phyloP scores from a whole-genome alignment of 345 rosid species.

The Lenwebbia sp. region DNA sequence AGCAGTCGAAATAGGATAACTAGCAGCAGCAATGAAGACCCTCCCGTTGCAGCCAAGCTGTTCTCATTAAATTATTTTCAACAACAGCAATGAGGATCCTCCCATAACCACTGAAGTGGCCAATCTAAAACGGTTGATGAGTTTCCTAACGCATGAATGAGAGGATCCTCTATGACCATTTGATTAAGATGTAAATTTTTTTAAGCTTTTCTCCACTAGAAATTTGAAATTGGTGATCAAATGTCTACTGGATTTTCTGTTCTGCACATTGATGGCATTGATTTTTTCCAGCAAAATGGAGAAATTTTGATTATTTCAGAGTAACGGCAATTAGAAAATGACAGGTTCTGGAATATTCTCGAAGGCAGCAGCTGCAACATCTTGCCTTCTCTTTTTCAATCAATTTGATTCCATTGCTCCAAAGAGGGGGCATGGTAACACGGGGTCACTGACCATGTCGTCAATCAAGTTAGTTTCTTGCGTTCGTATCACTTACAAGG shows the following conservation, averaged over 20 bases:
- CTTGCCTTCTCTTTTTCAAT: slow-evolving; percentile 86
- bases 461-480: slow-evolving; percentile 59
- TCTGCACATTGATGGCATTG: background rate
- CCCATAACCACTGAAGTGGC: background rate
- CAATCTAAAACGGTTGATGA: background rate
- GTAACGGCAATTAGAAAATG: background rate
- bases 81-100: background rate
- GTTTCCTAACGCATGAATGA: background rate
- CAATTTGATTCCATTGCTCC: slow-evolving; percentile 92
- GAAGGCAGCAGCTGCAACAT: slow-evolving; percentile 80
- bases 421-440: slow-evolving; percentile 88
- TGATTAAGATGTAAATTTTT: background rate
- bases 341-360: slow-evolving; percentile 38
- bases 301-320: background rate
- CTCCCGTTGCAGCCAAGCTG: no score
- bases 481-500: background rate
- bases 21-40: background rate
- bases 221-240: background rate
- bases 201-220: background rate
- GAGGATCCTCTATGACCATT: background rate
- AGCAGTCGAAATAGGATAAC: background rate
- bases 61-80: no score
- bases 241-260: background rate
- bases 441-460: slow-evolving; percentile 84
- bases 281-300: background rate